Conservation (phyloP, 2,329 filamentous ascomycete species). For the Calonectria multiphialidica region DNA sequence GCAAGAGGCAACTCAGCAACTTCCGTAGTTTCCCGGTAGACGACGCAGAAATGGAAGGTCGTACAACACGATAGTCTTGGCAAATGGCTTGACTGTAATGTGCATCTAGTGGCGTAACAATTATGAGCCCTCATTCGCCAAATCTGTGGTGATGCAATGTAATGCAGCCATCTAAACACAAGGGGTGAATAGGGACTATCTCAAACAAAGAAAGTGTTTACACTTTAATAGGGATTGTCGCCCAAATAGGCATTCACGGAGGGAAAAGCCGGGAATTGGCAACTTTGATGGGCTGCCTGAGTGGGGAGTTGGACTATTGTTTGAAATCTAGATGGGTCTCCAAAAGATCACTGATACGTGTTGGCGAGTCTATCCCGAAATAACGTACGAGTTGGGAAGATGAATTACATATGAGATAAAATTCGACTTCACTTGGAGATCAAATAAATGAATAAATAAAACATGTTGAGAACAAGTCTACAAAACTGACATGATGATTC, state of each 20-base stretch:
- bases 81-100: constrained; percentile 25
- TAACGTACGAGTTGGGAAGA: background rate
- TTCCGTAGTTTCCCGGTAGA: constrained; percentile 28
- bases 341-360: background rate
- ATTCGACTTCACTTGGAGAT: background rate
- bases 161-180: constrained; percentile 1
- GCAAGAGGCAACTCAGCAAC: constrained; percentile 24
- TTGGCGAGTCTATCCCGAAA: background rate
- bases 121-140: constrained; percentile 23
- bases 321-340: constrained; percentile 8
- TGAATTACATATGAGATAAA: too few species aligned
- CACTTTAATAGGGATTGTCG: background rate
- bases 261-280: constrained; percentile 6
- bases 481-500: background rate
- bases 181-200: constrained; percentile 11
- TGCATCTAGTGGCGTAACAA: constrained; percentile 28
- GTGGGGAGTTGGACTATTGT: constrained; percentile 40
- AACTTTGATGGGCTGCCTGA: constrained; percentile 29
- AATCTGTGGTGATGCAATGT: constrained; percentile 12
- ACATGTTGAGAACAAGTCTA: too few species aligned
- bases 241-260: constrained; percentile 20
- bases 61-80: constrained; percentile 31
- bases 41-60: constrained; percentile 39
- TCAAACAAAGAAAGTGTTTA: constrained; percentile 2
- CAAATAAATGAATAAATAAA: background rate